Evolutionary conservation across 768 basidiomycete genomes (phyloP), one percentile per base, ranked within the genome.

Genomic region (Neoboletus brunneissimus): DNA sequence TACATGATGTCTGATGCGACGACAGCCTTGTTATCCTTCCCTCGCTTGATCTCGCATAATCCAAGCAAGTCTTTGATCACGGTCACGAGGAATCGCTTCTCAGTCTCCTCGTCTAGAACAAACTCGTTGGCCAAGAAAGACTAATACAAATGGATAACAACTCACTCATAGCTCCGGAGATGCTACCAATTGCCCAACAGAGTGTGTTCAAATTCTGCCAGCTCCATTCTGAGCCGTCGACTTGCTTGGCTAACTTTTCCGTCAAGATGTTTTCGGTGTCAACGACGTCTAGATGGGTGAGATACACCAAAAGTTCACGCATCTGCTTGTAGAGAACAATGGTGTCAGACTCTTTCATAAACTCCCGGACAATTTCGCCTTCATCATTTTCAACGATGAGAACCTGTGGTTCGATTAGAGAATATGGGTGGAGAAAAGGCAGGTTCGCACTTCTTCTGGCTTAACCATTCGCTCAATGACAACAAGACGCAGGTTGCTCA

Each of bases 381-480:
- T 99, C 97, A 60, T 99, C 97, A 67, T 99, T 98, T 75, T 98
- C 97, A 25, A 98, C 97, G 62, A 98, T 95, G 47, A 99, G 79
- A 8, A 98, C 95, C 94, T 98, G 52, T 18, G 13, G 56, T 22
- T 55, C 22, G 53, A 31, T 60, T 55, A 62, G 54, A 27, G 38
- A 29, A 38, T 44, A 57, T 40, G 35, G 34, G 38, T 41, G 34
- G 23, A 55, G 40, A 15, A 9, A 38, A 40, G 42, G 15, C 29
- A 38, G 15, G 43, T 61, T 51, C 81, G 40, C 57, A 94, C 96
- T 83, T 99, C 97, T 73, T 99, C 97, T 5, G 97, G 97, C 72
- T 98, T 99, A 61, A 98, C 97, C 97, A 99, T 99, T 65, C 92
- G 84, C 75, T 98, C 96, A 64, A 98, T 96, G 67, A 99, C 94